Evolutionary conservation across 768 basidiomycete genomes (phyloP).

Genomic region (Epithele typhae): DNA sequence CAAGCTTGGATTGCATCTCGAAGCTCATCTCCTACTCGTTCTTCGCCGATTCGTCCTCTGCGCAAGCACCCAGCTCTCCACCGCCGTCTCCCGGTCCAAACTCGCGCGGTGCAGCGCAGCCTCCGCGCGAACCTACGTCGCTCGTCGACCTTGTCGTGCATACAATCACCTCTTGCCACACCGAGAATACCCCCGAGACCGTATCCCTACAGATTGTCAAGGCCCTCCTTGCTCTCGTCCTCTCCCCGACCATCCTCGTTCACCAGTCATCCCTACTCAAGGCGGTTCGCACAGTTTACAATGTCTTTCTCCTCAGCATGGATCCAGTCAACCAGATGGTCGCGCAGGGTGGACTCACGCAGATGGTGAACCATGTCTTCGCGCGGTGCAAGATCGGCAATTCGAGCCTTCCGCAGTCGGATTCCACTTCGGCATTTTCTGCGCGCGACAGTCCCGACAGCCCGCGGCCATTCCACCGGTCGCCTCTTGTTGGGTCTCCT

Average conservation of each 20-base stretch:
- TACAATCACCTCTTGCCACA: conserved; percentile 90
- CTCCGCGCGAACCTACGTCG: conserved; percentile 56
- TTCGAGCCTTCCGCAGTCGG: conserved; percentile 12
- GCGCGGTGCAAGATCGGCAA: conserved; percentile 56
- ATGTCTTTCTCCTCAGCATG: conserved; percentile 88
- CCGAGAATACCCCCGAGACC: conserved; percentile 81
- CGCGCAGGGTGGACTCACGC: conserved; percentile 94
- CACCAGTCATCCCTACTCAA: conserved; percentile 96
- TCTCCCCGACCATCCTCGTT: conserved; percentile 82
- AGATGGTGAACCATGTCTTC: conserved; percentile 98
- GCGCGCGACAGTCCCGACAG: conserved; percentile 8
- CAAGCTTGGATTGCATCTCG: conserved; percentile 94
- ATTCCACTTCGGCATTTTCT: conserved; percentile 18
- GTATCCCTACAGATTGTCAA: conserved; percentile 97
- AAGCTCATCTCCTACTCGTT: conserved; percentile 98
- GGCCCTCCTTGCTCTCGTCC: conserved; percentile 82
- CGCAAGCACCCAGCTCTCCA: conserved; percentile 57
- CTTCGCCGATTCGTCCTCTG: conserved; percentile 66
- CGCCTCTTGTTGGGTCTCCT: conserved; percentile 15
- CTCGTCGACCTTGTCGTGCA: conserved; percentile 92
- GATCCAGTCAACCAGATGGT: conserved; percentile 96
- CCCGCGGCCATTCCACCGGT: conserved; percentile 7
- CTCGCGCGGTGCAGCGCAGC: conserved; percentile 40
- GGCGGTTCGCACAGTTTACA: conserved; percentile 96
- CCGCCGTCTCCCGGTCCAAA: conserved; percentile 64